Base-by-base conservation (phyloP, 257 asterid genomes). In the Coffea canephora region DNA sequence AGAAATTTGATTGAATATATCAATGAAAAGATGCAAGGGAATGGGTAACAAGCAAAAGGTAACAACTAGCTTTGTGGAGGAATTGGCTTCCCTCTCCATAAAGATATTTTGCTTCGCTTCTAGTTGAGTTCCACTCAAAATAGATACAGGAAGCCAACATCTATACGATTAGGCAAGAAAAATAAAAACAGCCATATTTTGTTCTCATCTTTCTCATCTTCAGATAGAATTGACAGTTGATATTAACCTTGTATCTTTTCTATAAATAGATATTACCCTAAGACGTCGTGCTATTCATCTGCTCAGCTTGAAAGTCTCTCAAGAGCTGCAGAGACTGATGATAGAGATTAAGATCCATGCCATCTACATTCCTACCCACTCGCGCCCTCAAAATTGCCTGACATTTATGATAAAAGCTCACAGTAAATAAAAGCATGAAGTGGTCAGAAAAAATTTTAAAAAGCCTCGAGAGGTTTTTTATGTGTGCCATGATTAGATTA, bases 311-410 rank as follows among this genome's bases (percentile, higher is more conserved):
- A 81, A 94, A 94, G 66, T 89, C 87, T 85, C 80, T 92, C 89
- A 96, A 78, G 50, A 92, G 91, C 88, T 88, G 85, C 81, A 96
- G 76, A 70, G 99, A 84, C 81, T 94, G 95, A 77, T 71, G 84
- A 83, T 96, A 96, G 82, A 94, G 99, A 83, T 91, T 88, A 68
- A 89, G 88, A 87, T 96, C 99, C 89, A 94, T 85, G 75, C 99
- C 99, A 87, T 92, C 98, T 15, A 94, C 94, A 82, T 87, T 94
- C 88, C 98, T 86, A 65, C 99, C 99, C 13, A 96, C 95, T 67
- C 99, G 91, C 66, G 97, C 99, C 85, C 84, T 89, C 83, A 94
- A 73, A 81, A 88, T 89, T 43, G 88, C 97, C 99, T 94, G 94
- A 61, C 76, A 83, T 69, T 41, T 77, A 66, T 70, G 79, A 73